A percentile compares a stretch with the other conserved stretches of the same genome.
Evolutionary conservation across 116 monocot genomes (phyloP).

Genomic region (Zostera marina): DNA sequence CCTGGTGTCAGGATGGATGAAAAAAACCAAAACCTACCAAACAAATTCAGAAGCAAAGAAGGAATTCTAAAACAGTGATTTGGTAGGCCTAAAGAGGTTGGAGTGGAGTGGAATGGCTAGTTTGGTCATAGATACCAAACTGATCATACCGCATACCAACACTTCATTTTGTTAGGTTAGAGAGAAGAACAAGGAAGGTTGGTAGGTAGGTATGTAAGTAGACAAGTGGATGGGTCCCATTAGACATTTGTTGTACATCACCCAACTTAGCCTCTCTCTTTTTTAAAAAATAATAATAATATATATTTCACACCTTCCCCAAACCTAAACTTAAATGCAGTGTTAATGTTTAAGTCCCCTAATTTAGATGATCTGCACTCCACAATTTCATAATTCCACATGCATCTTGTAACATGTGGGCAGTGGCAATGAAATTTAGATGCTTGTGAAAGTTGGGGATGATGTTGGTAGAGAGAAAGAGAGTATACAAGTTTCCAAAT

Average conservation of each 20-base stretch:
- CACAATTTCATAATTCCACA: no score
- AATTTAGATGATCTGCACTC: no score
- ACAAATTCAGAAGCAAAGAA: background rate
- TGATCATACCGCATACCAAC: background rate
- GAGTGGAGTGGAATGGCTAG: constrained; percentile 1
- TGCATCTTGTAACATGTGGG: no score
- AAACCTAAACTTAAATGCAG: no score
- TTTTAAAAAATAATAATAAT: no score
- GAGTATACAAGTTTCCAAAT: no score
- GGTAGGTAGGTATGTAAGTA: background rate
- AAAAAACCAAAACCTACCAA: background rate
- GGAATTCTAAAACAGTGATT: background rate
- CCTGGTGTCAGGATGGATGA: background rate
- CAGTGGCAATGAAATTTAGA: no score
- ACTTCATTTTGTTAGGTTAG: constrained; percentile 2
- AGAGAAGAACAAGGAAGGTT: background rate
- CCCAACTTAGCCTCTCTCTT: background rate
- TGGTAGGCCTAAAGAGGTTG: background rate
- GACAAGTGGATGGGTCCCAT: background rate
- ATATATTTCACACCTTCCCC: no score
- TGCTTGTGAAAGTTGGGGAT: no score
- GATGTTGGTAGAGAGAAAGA: no score
- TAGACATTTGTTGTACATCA: background rate
- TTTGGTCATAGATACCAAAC: background rate
- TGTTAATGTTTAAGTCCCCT: no score